These are phyloP conservation scores for Claviceps sp. DNA, from an alignment of 2,329 filamentous ascomycete genomes.

Conservation along the genomic window DNA sequence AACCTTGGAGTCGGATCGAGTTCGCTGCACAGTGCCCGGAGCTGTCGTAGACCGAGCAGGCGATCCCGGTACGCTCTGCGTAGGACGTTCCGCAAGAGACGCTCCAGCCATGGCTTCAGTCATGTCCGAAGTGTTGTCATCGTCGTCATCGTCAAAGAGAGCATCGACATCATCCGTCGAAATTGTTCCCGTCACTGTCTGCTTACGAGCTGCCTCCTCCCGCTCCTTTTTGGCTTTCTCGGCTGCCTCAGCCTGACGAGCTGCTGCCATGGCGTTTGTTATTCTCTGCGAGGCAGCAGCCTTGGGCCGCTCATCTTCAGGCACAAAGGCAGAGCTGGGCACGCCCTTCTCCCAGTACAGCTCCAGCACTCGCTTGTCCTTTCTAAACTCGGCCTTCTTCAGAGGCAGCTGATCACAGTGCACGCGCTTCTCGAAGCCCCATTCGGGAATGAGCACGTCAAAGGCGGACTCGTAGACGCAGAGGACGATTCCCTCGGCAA, in stretches of 20 bases:
- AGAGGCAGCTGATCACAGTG: constrained; percentile 96
- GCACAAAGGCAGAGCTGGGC: constrained; percentile 87
- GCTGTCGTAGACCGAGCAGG: constrained; percentile 62
- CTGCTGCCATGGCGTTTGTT: constrained; percentile 61
- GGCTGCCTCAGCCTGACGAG: constrained; percentile 68
- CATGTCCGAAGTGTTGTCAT: constrained; percentile 74
- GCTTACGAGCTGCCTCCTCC: constrained; percentile 81
- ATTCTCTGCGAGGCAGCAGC: constrained; percentile 60
- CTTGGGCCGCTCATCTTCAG: constrained; percentile 92
- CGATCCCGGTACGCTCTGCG: constrained; percentile 89
- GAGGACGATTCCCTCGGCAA: constrained; percentile 89
- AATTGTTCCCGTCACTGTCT: constrained; percentile 89
- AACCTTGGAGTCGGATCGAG: constrained; percentile 88
- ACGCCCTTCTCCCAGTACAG: constrained; percentile 99
- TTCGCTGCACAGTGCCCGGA: constrained; percentile 63
- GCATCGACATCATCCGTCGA: constrained; percentile 87
- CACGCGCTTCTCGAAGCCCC: constrained; percentile 97
- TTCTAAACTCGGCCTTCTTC: constrained; percentile 98
- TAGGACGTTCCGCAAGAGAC: constrained; percentile 76
- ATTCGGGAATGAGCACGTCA: constrained; percentile 94
- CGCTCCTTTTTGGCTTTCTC: constrained; percentile 72
- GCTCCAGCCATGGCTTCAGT: constrained; percentile 88
- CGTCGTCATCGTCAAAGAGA: constrained; percentile 90
- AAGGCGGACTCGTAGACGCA: constrained; percentile 98
- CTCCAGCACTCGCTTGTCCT: constrained; percentile 86